phyloP scores from a whole-genome alignment of 495 filamentous ascomycete species.

The Baudoinia panamericana region DNA sequence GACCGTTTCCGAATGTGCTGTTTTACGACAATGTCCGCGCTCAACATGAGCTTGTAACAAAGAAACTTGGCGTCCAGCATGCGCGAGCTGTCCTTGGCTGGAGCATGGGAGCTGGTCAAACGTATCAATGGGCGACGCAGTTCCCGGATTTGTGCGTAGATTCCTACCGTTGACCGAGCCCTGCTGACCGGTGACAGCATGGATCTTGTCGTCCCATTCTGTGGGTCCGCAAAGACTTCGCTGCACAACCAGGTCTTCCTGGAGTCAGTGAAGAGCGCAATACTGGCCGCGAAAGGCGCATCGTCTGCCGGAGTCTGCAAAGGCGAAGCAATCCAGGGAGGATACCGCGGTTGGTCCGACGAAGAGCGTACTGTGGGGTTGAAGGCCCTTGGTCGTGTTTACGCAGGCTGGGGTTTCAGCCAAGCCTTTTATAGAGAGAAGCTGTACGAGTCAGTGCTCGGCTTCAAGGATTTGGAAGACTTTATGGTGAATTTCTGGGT shows the following conservation, averaged over 20 bases:
- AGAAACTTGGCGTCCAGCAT: constrained; percentile 50
- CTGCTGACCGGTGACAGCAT: constrained; percentile 23
- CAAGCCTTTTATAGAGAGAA: constrained; percentile 59
- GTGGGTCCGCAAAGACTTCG: constrained; percentile 52
- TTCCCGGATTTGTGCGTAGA: constrained; percentile 60
- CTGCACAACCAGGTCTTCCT: constrained; percentile 59
- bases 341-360: constrained; percentile 39
- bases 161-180: too few species aligned
- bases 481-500: constrained; percentile 62
- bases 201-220: constrained; percentile 53
- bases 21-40: constrained; percentile 61
- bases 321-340: constrained; percentile 27
- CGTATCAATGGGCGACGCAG: constrained; percentile 58
- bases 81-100: constrained; percentile 52
- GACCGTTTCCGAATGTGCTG: constrained; percentile 46
- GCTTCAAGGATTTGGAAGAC: constrained; percentile 50
- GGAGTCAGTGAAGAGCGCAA: constrained; percentile 54
- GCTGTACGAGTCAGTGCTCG: constrained; percentile 45
- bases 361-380: constrained; percentile 47
- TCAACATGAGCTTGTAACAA: constrained; percentile 50
- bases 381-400: constrained; percentile 56
- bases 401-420: constrained; percentile 57
- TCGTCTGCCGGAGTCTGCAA: constrained; percentile 38
- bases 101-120: constrained; percentile 59
- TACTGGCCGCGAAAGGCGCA: constrained; percentile 48